Evolutionary conservation across 2,329 filamentous ascomycete genomes (phyloP).

Genomic region (Fusarium heterosporum): DNA sequence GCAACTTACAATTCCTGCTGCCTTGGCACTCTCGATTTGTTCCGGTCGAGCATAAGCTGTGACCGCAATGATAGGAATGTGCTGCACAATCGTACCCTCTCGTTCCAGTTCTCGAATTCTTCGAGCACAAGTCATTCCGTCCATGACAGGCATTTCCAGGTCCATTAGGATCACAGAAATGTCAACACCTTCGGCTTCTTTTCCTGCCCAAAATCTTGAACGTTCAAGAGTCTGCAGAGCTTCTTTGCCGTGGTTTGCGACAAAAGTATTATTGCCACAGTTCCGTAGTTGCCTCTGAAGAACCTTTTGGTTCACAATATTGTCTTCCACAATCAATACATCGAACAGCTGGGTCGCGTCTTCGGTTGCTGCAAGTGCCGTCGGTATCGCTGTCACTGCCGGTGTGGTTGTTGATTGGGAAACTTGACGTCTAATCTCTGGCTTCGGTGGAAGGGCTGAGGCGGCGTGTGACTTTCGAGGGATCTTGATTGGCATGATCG

Average conservation of each 20-base stretch:
- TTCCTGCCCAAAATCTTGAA: slow-evolving; percentile 67
- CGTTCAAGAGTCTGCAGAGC: slow-evolving; percentile 68
- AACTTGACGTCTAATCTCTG: slow-evolving; percentile 35
- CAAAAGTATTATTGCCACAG: slow-evolving; percentile 69
- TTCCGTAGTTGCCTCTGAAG: slow-evolving; percentile 71
- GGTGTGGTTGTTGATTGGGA: slow-evolving; percentile 12
- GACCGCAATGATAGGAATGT: slow-evolving; percentile 85
- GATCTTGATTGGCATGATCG: slow-evolving; percentile 53
- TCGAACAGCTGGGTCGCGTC: slow-evolving; percentile 56
- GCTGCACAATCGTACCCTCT: slow-evolving; percentile 69
- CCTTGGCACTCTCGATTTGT: slow-evolving; percentile 77
- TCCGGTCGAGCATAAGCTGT: slow-evolving; percentile 82
- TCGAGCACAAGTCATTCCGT: slow-evolving; percentile 78
- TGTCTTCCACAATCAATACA: slow-evolving; percentile 75
- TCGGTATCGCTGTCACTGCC: neutral
- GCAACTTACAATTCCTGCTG: slow-evolving; percentile 75
- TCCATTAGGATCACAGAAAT: slow-evolving; percentile 82
- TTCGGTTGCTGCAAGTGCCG: slow-evolving; percentile 10
- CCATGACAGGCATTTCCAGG: slow-evolving; percentile 86
- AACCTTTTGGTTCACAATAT: slow-evolving; percentile 74
- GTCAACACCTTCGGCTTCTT: slow-evolving; percentile 61
- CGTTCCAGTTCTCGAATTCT: slow-evolving; percentile 76
- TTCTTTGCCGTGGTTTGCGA: slow-evolving; percentile 74
- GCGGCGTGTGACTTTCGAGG: slow-evolving; percentile 47
- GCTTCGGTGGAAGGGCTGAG: slow-evolving; percentile 27